phyloP scores from a whole-genome alignment of 176 grass and related monocot species.

The Hordeum marinum region DNA sequence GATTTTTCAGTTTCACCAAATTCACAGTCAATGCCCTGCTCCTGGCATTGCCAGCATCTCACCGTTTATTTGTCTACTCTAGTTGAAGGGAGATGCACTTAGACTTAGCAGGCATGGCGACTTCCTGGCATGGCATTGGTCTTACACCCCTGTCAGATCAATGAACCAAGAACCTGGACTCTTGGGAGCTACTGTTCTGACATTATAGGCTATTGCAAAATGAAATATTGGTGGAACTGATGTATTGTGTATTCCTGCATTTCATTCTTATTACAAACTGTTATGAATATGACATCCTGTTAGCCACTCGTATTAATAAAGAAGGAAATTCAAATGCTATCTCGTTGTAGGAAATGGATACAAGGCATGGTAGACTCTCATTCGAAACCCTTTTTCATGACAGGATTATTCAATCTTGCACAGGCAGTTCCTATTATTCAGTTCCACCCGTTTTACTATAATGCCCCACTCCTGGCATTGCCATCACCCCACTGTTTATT shows the following conservation, averaged over 20 bases:
- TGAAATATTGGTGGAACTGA: neutral
- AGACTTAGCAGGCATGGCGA: neutral
- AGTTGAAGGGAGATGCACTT: neutral
- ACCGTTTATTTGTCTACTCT: neutral
- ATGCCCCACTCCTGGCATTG: neutral
- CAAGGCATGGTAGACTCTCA: neutral
- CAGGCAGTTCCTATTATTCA: neutral
- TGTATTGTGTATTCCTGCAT: neutral
- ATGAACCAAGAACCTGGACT: neutral
- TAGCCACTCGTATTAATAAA: neutral
- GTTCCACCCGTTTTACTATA: neutral
- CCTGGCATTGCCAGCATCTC: neutral
- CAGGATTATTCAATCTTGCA: no score
- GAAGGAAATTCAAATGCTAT: neutral
- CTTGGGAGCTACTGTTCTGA: neutral
- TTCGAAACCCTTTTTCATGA: no score
- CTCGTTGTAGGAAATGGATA: conserved; percentile 5
- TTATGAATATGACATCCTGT: neutral
- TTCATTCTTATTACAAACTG: neutral
- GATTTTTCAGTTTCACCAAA: neutral
- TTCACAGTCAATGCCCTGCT: neutral
- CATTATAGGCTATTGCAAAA: neutral
- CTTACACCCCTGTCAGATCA: neutral
- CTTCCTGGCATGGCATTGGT: neutral
- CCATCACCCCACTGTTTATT: neutral